Conservation (phyloP, 129 eudicot genomes). For the Flaveria linearis region DNA sequence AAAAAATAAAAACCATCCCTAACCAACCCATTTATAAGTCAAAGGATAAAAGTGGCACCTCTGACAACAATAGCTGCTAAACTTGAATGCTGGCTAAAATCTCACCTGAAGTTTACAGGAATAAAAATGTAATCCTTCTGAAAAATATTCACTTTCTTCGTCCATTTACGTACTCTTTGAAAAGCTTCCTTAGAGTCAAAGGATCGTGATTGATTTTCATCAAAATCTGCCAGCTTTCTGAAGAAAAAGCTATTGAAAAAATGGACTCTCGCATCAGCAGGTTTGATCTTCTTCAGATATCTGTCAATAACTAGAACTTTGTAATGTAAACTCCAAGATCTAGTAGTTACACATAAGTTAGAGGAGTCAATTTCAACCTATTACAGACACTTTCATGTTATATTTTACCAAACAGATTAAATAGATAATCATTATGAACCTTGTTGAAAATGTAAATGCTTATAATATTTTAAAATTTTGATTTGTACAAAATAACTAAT, state of each 20-base stretch:
- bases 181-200: constrained; percentile 55
- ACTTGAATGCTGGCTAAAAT: constrained; percentile 9
- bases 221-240: constrained; percentile 68
- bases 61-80: neutral
- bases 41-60: neutral
- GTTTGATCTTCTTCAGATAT: constrained; percentile 54
- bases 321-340: constrained; percentile 2
- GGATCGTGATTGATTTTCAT: constrained; percentile 38
- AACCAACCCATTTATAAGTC: neutral
- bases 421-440: neutral
- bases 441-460: neutral
- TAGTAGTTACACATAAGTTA: neutral
- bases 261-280: constrained; percentile 54
- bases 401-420: neutral
- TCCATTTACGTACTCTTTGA: constrained; percentile 76
- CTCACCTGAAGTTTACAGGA: constrained; percentile 85
- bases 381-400: neutral
- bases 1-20: neutral
- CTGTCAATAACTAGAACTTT: constrained; percentile 37
- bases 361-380: neutral
- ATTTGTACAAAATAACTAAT: neutral
- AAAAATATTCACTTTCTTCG: constrained; percentile 68
- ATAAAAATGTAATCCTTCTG: constrained; percentile 72
- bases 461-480: neutral
- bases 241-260: constrained; percentile 80